Evolutionary conservation across 257 asterid genomes (phyloP).

Genomic region (Leptodermis oblonga): DNA sequence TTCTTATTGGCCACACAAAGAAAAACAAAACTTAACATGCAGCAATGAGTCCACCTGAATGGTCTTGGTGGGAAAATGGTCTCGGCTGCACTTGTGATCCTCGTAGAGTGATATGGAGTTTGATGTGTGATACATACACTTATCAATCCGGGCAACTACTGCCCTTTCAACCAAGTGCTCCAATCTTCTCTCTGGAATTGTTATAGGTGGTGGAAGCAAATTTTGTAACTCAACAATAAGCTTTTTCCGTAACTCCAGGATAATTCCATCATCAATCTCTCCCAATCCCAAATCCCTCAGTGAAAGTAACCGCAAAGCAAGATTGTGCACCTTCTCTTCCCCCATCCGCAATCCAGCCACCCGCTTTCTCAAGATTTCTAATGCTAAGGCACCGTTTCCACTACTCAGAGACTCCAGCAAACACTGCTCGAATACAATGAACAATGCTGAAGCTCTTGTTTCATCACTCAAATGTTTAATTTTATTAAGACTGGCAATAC

Average conservation of each 20-base stretch:
- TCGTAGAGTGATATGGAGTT: conserved; percentile 54
- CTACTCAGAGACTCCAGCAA: conserved; percentile 57
- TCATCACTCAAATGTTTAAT: conserved; percentile 52
- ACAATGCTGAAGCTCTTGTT: conserved; percentile 52
- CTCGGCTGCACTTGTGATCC: conserved; percentile 72
- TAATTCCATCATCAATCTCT: conserved; percentile 32
- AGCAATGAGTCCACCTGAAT: conserved; percentile 56
- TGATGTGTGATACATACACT: conserved; percentile 61
- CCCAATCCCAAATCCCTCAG: conserved; percentile 39
- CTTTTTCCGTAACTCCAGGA: conserved; percentile 36
- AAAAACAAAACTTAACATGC: not conserved
- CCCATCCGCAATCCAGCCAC: conserved; percentile 40
- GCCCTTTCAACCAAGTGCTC: conserved; percentile 81
- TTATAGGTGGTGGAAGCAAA: conserved; percentile 69
- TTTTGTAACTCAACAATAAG: conserved; percentile 52
- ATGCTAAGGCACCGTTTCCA: conserved; percentile 52
- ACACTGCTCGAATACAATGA: conserved; percentile 65
- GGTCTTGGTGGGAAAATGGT: conserved; percentile 71
- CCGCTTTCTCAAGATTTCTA: conserved; percentile 50
- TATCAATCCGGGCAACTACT: conserved; percentile 53
- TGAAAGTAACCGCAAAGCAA: conserved; percentile 53
- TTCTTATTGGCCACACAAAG: too few relatives aligned
- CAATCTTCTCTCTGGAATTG: conserved; percentile 76
- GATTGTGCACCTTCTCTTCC: conserved; percentile 53
- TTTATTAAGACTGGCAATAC: conserved; percentile 38